Evolutionary conservation across 345 rosid species (phyloP).

Genomic region (Citrus glauca): DNA sequence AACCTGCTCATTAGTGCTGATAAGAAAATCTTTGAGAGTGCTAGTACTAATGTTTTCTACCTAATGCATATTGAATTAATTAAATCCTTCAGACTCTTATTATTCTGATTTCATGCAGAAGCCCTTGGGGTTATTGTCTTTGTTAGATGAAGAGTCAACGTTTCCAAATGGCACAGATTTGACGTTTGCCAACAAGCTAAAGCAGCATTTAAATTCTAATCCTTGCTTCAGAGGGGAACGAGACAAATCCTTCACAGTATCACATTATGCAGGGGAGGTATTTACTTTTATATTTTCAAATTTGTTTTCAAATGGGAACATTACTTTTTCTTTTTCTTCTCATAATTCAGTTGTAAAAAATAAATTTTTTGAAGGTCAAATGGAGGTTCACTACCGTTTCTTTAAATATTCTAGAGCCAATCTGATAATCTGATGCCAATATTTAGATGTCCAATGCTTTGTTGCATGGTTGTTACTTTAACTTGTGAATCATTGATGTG

Average conservation of each 20-base stretch:
- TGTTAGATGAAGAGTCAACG: constrained; percentile 94
- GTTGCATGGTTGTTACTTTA: background rate
- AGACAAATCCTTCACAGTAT: constrained; percentile 72
- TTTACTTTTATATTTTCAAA: background rate
- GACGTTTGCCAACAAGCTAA: constrained; percentile 92
- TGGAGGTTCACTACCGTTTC: background rate
- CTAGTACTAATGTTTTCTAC: background rate
- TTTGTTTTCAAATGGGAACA: background rate
- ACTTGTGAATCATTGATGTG: background rate
- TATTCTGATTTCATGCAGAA: constrained; percentile 54
- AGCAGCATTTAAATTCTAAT: constrained; percentile 75
- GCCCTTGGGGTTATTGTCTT: constrained; percentile 85
- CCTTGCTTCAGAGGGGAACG: constrained; percentile 80
- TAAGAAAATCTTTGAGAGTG: background rate
- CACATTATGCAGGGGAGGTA: constrained; percentile 99
- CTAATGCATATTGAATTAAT: background rate
- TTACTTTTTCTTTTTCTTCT: background rate
- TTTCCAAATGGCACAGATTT: constrained; percentile 95
- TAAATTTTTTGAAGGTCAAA: background rate
- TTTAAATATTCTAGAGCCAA: background rate
- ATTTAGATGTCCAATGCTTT: background rate
- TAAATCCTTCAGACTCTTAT: background rate
- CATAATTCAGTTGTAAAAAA: background rate
- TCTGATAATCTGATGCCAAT: background rate
- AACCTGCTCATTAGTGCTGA: background rate